Evolutionary conservation across 495 filamentous ascomycete species (phyloP).

Genomic region (Alectoria sarmentosa): DNA sequence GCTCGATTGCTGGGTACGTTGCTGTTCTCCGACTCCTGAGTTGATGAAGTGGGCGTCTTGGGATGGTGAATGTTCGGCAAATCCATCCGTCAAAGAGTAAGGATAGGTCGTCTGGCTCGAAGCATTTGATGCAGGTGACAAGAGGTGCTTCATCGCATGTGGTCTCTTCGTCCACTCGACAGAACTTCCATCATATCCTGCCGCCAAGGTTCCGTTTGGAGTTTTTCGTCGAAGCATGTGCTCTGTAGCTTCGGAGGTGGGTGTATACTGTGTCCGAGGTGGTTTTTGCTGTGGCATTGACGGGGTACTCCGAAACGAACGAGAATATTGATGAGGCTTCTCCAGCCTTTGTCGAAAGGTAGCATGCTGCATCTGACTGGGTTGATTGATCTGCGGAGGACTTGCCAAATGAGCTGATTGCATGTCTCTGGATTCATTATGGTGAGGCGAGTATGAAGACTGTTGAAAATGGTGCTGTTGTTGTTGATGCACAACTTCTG

Average conservation of each 20-base stretch:
- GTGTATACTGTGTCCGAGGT: conserved; percentile 7
- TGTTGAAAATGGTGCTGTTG: conserved; percentile 23
- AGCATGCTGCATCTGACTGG: conserved; percentile 12
- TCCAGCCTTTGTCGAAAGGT: conserved; percentile 24
- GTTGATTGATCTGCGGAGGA: conserved; percentile 2
- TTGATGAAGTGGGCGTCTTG: conserved; percentile 38
- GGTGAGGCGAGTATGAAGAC: conserved; percentile 20
- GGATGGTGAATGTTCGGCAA: neutral
- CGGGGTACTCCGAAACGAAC: conserved; percentile 29
- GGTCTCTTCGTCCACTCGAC: conserved; percentile 69
- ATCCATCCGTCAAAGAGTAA: conserved; percentile 1
- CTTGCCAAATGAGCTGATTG: neutral
- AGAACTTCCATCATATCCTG: conserved; percentile 86
- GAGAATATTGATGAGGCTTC: conserved; percentile 36
- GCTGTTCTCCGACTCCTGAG: conserved; percentile 2
- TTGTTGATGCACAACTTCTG: conserved; percentile 22
- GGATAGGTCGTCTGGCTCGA: conserved; percentile 2
- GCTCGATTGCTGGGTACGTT: conserved; percentile 36
- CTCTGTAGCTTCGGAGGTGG: conserved; percentile 39
- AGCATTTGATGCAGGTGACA: conserved; percentile 52
- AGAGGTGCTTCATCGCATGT: conserved; percentile 78
- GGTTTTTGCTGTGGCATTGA: conserved; percentile 12
- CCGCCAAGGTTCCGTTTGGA: conserved; percentile 85
- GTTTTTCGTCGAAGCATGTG: conserved; percentile 89
- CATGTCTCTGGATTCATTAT: conserved; percentile 20